A percentile compares a stretch with the other conserved stretches of the same genome.
Evolutionary conservation across 73 alveolate species (phyloP).

Genomic region (Effrenium voratum): DNA sequence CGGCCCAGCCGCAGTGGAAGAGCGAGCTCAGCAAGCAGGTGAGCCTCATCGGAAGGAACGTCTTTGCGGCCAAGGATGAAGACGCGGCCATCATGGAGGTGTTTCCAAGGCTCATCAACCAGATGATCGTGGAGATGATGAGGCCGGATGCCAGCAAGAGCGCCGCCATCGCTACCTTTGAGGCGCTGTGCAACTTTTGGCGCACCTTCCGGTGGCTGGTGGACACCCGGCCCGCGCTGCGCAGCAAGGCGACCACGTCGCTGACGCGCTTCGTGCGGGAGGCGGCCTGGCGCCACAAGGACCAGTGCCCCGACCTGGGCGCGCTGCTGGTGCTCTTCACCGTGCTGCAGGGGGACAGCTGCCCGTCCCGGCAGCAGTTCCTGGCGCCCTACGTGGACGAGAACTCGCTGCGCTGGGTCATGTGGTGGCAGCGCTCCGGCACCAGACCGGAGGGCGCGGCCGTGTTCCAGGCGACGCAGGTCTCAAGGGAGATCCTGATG

Average conservation of each 20-base stretch:
- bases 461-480: conserved; percentile 70
- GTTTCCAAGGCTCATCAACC: conserved; percentile 69
- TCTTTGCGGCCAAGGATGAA: conserved; percentile 20
- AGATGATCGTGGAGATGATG: conserved; percentile 88
- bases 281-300: conserved; percentile 60
- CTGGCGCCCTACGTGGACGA: conserved; percentile 45
- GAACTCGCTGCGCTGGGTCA: conserved; percentile 77
- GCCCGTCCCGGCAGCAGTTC: conserved; percentile 33
- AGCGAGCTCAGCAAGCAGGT: not conserved
- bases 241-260: not conserved
- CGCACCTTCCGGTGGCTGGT: conserved; percentile 69
- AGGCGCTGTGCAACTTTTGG: conserved; percentile 83
- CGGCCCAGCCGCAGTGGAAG: conserved; percentile 15
- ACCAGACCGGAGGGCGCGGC: conserved; percentile 9
- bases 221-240: conserved; percentile 21
- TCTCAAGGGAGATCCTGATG: conserved; percentile 51
- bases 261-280: conserved; percentile 28
- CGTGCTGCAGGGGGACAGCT: conserved; percentile 59
- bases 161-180: conserved; percentile 67
- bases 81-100: conserved; percentile 57
- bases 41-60: conserved; percentile 13
- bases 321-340: conserved; percentile 53
- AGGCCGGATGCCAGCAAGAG: conserved; percentile 40
- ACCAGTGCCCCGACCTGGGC: conserved; percentile 62
- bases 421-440: conserved; percentile 92